Evolutionary conservation across 2,329 filamentous ascomycete genomes (phyloP).

Genomic region (Dactylellina leptospora): DNA sequence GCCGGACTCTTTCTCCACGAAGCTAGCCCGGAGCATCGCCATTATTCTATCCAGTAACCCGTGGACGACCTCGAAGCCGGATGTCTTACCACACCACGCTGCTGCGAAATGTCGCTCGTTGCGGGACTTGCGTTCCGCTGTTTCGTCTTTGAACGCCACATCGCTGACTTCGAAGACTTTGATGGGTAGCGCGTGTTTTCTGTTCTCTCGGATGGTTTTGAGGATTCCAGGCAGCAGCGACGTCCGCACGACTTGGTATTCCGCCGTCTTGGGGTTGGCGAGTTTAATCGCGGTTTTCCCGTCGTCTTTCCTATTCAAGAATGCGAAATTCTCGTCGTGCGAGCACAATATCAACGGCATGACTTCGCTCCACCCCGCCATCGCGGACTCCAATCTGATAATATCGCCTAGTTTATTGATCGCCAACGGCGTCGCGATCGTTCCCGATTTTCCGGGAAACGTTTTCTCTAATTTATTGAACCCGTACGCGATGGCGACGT

Average conservation of each 20-base stretch:
- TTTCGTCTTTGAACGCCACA: slow-evolving; percentile 87
- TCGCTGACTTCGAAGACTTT: slow-evolving; percentile 93
- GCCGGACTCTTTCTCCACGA: slow-evolving; percentile 70
- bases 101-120: slow-evolving; percentile 98
- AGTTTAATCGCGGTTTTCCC: slow-evolving; percentile 83
- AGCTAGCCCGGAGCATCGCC: slow-evolving; percentile 86
- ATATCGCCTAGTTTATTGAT: slow-evolving; percentile 97
- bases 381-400: slow-evolving; percentile 84
- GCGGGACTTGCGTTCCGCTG: slow-evolving; percentile 81
- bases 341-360: slow-evolving; percentile 96
- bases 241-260: slow-evolving; percentile 93
- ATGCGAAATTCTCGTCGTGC: slow-evolving; percentile 96
- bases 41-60: slow-evolving; percentile 90
- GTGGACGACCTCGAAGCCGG: slow-evolving; percentile 94
- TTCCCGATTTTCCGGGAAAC: slow-evolving; percentile 84
- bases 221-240: slow-evolving; percentile 84
- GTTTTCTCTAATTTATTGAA: slow-evolving; percentile 94
- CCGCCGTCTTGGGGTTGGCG: slow-evolving; percentile 89
- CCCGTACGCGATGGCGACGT: slow-evolving; percentile 93
- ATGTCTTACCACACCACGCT: slow-evolving; percentile 91
- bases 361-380: slow-evolving; percentile 95
- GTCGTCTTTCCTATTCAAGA: slow-evolving; percentile 89
- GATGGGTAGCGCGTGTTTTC: slow-evolving; percentile 84
- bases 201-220: slow-evolving; percentile 94
- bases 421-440: slow-evolving; percentile 82